Conservation (phyloP, 805 yeast species). For the Hanseniaspora valbyensis region DNA sequence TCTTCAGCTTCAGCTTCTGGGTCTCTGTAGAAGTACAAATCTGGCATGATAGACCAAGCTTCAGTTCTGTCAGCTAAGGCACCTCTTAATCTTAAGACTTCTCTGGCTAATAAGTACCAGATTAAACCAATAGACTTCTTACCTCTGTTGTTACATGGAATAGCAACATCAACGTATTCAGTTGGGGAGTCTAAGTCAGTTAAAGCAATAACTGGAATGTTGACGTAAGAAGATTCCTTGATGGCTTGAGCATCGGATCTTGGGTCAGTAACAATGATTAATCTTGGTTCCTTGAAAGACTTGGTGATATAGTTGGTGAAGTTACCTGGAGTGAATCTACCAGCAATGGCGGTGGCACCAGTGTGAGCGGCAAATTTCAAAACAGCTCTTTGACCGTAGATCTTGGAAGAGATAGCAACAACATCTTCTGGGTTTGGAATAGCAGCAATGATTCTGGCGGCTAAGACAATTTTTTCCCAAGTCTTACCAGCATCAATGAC, state of each 20-base stretch:
- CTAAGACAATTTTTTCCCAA: constrained; percentile 98
- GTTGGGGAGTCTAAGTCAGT: constrained; percentile 98
- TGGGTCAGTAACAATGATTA: constrained; percentile 98
- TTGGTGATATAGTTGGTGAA: constrained; percentile 99
- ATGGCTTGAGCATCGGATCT: constrained; percentile 99
- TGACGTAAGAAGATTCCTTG: constrained; percentile 98
- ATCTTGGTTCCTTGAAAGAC: constrained; percentile 99
- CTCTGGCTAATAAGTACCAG: constrained; percentile 99
- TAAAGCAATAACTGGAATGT: constrained; percentile 99
- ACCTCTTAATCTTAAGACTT: constrained; percentile 98
- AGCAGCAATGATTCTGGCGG: constrained; percentile 99
- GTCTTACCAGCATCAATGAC: constrained; percentile 97
- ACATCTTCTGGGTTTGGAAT: constrained; percentile 97
- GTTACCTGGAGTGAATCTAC: constrained; percentile 99
- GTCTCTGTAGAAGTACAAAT: constrained; percentile 99
- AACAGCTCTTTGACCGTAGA: constrained; percentile 99
- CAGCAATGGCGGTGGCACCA: constrained; percentile 99
- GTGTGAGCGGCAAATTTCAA: constrained; percentile 99
- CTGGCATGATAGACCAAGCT: constrained; percentile 99
- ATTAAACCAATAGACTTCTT: constrained; percentile 98
- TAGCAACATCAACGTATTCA: constrained; percentile 98
- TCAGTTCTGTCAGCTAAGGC: constrained; percentile 90
- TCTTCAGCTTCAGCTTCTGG: constrained; percentile 94
- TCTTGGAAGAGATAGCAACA: constrained; percentile 97
- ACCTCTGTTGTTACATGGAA: constrained; percentile 99